Conservation (phyloP, 1,284 basidiomycete genomes). For the Apiotrichum montevideense region DNA sequence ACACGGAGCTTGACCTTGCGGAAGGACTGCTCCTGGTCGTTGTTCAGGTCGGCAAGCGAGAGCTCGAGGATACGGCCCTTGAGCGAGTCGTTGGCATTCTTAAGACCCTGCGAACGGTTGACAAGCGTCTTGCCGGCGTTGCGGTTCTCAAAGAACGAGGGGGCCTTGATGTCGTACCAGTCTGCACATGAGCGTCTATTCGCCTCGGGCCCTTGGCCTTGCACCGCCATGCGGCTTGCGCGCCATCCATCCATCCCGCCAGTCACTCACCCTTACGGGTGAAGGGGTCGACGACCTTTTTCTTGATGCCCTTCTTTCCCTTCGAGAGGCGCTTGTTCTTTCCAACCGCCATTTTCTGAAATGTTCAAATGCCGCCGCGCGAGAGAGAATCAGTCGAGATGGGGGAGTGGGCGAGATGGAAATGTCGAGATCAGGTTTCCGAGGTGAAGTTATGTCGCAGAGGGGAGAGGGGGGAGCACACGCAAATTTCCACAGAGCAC, state of each 20-base stretch:
- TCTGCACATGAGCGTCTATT: constrained; percentile 53
- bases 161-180: constrained; percentile 99
- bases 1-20: constrained; percentile 98
- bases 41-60: constrained; percentile 96
- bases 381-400: neutral
- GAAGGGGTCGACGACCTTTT: constrained; percentile 99
- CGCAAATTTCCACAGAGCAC: too few species aligned
- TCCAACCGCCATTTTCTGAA: constrained; percentile 74
- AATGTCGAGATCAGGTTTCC: too few species aligned
- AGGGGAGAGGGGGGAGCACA: too few species aligned
- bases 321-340: constrained; percentile 99
- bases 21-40: constrained; percentile 99
- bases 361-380: neutral
- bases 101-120: constrained; percentile 96
- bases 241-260: neutral
- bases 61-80: constrained; percentile 96
- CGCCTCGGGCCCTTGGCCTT: too few species aligned
- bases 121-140: constrained; percentile 98
- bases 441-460: too few species aligned
- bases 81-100: constrained; percentile 97
- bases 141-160: constrained; percentile 93
- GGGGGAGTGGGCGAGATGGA: neutral
- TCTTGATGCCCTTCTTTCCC: constrained; percentile 99
- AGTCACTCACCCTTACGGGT: constrained; percentile 75
- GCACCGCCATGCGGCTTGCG: too few species aligned